phyloP scores from a whole-genome alignment of 768 basidiomycete genomes.

The Russula olivacea region DNA sequence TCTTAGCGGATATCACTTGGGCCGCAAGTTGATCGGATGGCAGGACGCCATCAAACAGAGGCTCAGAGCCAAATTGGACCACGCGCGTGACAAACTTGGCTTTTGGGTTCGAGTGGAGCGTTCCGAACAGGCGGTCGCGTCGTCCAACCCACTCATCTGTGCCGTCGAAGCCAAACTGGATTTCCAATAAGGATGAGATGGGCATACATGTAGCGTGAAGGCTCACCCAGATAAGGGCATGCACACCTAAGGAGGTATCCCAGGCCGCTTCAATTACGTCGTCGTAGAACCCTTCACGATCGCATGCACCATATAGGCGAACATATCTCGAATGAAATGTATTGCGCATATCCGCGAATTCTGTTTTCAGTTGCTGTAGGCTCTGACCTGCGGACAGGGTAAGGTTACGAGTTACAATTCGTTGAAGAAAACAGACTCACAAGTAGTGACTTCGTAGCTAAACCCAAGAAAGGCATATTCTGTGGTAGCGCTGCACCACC shows the following conservation, averaged over 20 bases:
- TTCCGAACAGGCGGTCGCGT: constrained; percentile 29
- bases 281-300: constrained; percentile 41
- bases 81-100: constrained; percentile 62
- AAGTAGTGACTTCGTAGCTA: constrained; percentile 65
- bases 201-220: neutral
- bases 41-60: constrained; percentile 55
- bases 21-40: constrained; percentile 42
- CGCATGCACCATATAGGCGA: constrained; percentile 42
- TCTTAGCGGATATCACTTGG: constrained; percentile 47
- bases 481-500: constrained; percentile 53
- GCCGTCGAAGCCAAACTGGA: constrained; percentile 32
- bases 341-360: constrained; percentile 55
- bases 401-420: constrained; percentile 1
- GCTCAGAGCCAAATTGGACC: constrained; percentile 69
- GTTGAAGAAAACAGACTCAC: constrained; percentile 34
- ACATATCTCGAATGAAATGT: constrained; percentile 62
- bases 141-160: constrained; percentile 28
- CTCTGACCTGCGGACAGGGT: constrained; percentile 48
- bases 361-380: constrained; percentile 40
- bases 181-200: neutral
- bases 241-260: constrained; percentile 61
- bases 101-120: constrained; percentile 30
- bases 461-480: constrained; percentile 77
- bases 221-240: constrained; percentile 67
- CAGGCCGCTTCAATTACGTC: constrained; percentile 65